Percentiles rank a stretch among this genome's conserved stretches.
phyloP scores from a whole-genome alignment of 345 rosid genomes.

The Bruguiera parviflora region DNA sequence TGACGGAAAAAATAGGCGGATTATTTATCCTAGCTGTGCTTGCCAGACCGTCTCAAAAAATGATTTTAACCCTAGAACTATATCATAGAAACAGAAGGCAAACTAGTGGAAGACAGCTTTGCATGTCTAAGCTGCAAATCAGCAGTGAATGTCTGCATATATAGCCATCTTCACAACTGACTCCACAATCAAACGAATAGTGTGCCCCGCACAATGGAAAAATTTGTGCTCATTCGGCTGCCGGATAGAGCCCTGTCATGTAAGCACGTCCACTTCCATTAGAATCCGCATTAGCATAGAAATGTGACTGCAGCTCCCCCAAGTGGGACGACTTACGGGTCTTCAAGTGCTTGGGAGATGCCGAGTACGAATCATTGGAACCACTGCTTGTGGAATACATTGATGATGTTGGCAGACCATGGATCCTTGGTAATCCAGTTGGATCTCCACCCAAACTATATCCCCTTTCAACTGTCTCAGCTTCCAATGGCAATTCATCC shows the following conservation, averaged over 20 bases:
- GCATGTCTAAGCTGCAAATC: conserved; percentile 2
- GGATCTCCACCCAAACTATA: conserved; percentile 59
- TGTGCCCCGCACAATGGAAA: neutral
- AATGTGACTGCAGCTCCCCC: conserved; percentile 64
- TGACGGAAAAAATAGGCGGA: conserved; percentile 10
- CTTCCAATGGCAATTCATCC: conserved; percentile 93
- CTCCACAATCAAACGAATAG: conserved; percentile 21
- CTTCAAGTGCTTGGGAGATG: conserved; percentile 56
- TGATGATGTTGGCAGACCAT: conserved; percentile 66
- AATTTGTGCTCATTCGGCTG: conserved; percentile 18
- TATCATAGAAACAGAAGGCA: conserved; percentile 4
- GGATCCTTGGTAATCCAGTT: conserved; percentile 74
- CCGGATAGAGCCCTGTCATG: conserved; percentile 51
- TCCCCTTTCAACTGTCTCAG: conserved; percentile 84
- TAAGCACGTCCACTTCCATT: conserved; percentile 49
- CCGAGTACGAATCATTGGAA: conserved; percentile 46
- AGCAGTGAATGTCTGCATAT: conserved; percentile 8
- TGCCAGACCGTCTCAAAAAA: conserved; percentile 23
- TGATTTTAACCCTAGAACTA: conserved; percentile 29
- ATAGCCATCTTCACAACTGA: conserved; percentile 2
- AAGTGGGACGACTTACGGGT: conserved; percentile 63
- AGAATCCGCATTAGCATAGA: conserved; percentile 51
- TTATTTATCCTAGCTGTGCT: conserved; percentile 27
- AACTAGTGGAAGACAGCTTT: conserved; percentile 7
- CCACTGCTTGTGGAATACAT: conserved; percentile 46